Conservation (phyloP, 768 basidiomycete genomes). For the Mycena amicta region DNA sequence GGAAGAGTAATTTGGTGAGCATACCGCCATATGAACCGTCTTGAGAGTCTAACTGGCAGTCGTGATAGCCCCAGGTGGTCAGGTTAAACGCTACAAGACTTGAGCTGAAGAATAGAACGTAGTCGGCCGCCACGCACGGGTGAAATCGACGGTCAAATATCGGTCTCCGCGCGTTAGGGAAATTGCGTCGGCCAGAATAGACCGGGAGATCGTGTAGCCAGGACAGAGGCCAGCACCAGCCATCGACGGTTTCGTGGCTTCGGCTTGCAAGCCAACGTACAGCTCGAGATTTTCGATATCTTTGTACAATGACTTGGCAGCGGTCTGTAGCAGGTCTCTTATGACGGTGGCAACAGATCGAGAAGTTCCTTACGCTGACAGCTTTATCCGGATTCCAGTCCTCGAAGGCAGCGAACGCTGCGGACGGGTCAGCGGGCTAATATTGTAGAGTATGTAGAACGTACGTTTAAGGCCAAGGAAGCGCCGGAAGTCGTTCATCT, state of each 20-base stretch:
- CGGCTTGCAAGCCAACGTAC: slow-evolving; percentile 74
- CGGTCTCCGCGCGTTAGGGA: slow-evolving; percentile 77
- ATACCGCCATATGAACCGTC: slow-evolving; percentile 80
- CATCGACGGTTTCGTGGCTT: slow-evolving; percentile 64
- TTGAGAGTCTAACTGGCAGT: slow-evolving; percentile 61
- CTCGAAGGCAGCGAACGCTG: slow-evolving; percentile 63
- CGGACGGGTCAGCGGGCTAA: slow-evolving; percentile 18
- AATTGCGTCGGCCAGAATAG: slow-evolving; percentile 82
- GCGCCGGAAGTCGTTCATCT: slow-evolving; percentile 73
- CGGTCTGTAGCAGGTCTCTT: slow-evolving; percentile 40
- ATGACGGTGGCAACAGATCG: background rate
- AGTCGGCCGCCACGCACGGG: slow-evolving; percentile 50
- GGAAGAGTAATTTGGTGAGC: slow-evolving; percentile 72
- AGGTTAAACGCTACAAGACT: slow-evolving; percentile 60
- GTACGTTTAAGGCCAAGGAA: slow-evolving; percentile 72
- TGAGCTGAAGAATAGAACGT: background rate
- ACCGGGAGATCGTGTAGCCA: slow-evolving; percentile 81
- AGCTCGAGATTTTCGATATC: slow-evolving; percentile 82
- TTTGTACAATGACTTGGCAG: slow-evolving; percentile 67
- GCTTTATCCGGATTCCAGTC: slow-evolving; percentile 72
- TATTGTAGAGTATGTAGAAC: no score
- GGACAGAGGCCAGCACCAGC: slow-evolving; percentile 80
- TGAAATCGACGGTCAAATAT: slow-evolving; percentile 76
- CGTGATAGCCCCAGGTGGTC: slow-evolving; percentile 78
- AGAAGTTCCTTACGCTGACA: slow-evolving; percentile 48